These are phyloP conservation scores for Aspergillus jensenii DNA, from an alignment of 2,329 filamentous ascomycete genomes.

Conservation along the genomic window DNA sequence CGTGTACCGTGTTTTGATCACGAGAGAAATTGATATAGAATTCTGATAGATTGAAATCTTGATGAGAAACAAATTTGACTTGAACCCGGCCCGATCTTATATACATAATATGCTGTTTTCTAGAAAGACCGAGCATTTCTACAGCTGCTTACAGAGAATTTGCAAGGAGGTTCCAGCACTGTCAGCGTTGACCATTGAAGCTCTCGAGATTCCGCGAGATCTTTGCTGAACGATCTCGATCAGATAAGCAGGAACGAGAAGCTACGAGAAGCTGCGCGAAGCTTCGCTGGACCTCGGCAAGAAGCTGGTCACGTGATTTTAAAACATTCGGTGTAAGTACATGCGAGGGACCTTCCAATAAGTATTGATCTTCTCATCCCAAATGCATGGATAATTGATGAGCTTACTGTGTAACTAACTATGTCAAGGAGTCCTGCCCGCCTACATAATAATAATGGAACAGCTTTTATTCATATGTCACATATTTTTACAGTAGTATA, in stretches of 20 bases:
- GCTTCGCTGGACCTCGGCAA: constrained; percentile 9
- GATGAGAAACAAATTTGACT: not conserved
- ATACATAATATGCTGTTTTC: constrained; percentile 15
- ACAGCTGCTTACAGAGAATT: constrained; percentile 2
- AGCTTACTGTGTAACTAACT: not conserved
- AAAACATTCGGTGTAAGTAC: not conserved
- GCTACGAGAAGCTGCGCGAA: constrained; percentile 13
- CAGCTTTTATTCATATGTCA: not conserved
- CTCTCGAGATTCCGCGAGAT: constrained; percentile 1
- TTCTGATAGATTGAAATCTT: constrained; percentile 8
- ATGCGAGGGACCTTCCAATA: not conserved
- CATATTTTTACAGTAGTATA: not conserved
- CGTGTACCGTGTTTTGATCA: not conserved
- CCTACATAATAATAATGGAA: not conserved
- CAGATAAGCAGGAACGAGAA: constrained; percentile 23
- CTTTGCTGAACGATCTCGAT: constrained; percentile 15
- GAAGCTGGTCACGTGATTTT: constrained; percentile 11
- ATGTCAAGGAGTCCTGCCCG: not conserved
- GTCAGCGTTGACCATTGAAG: not conserved
- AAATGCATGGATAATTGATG: not conserved
- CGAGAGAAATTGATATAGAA: not conserved
- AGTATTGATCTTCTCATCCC: not conserved
- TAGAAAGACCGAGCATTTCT: constrained; percentile 15
- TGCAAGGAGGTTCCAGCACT: constrained; percentile 8
- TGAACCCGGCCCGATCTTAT: constrained; percentile 13